phyloP scores from a whole-genome alignment of 768 basidiomycete species.

The Boletus fagicola region DNA sequence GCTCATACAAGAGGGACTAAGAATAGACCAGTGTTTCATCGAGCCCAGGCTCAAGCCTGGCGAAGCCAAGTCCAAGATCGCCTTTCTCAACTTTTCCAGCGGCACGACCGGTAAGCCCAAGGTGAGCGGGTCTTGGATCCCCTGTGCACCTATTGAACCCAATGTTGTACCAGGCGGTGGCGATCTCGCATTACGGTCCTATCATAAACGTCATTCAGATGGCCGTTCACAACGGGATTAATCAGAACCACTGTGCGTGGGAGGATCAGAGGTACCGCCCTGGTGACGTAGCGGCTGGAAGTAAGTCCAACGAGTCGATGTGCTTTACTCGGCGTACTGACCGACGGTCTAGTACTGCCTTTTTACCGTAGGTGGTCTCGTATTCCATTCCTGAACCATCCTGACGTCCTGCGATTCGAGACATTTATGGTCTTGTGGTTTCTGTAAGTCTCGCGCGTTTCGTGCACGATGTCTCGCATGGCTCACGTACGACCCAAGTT shows the following conservation, averaged over 20 bases:
- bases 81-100: slow-evolving; percentile 71
- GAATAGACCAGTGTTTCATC: slow-evolving; percentile 37
- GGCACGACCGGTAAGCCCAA: slow-evolving; percentile 64
- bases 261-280: slow-evolving; percentile 44
- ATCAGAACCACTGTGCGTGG: slow-evolving; percentile 37
- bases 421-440: slow-evolving; percentile 60
- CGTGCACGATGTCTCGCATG: not conserved
- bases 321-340: slow-evolving; percentile 10
- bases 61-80: slow-evolving; percentile 59
- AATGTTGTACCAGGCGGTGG: slow-evolving; percentile 49
- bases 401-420: slow-evolving; percentile 33
- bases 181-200: slow-evolving; percentile 62
- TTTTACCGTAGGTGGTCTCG: slow-evolving; percentile 51
- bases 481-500: slow-evolving; percentile 35
- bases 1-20: slow-evolving; percentile 46
- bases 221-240: slow-evolving; percentile 47
- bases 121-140: slow-evolving; percentile 4
- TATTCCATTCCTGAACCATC: not conserved
- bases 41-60: slow-evolving; percentile 51
- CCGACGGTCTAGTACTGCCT: slow-evolving; percentile 45
- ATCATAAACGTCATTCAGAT: slow-evolving; percentile 66
- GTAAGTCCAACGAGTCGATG: slow-evolving; percentile 36
- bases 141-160: not conserved
- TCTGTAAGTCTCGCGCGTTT: slow-evolving; percentile 38
- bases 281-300: slow-evolving; percentile 57